These are phyloP conservation scores for Podaxis sp. DNA, from an alignment of 768 basidiomycete genomes.

Conservation along the genomic window DNA sequence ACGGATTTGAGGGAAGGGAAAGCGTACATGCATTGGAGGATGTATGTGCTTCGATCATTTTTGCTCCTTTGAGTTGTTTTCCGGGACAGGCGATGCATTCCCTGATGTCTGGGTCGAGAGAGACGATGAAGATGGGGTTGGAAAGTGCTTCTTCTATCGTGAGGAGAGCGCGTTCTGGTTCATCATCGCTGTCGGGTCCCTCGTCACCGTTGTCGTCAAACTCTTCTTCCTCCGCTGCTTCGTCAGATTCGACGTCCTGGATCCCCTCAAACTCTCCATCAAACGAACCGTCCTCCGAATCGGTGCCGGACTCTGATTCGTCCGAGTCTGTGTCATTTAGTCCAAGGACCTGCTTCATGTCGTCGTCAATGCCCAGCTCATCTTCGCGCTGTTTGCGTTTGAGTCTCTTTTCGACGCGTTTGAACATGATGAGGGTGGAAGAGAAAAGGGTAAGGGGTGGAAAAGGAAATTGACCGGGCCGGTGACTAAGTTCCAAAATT, in stretches of 20 bases:
- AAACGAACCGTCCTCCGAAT: conserved; percentile 13
- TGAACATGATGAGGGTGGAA: conserved; percentile 52
- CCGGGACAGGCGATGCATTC: conserved; percentile 69
- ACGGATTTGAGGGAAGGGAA: conserved; percentile 14
- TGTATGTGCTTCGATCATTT: conserved; percentile 54
- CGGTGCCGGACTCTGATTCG: conserved; percentile 50
- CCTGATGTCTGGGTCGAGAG: conserved; percentile 48
- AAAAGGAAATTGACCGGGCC: neutral
- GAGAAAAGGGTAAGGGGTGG: conserved; percentile 5
- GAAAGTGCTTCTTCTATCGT: conserved; percentile 55
- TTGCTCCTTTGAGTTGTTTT: conserved; percentile 58
- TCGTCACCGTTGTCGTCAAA: conserved; percentile 18
- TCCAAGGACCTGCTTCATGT: conserved; percentile 60
- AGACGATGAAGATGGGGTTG: conserved; percentile 60
- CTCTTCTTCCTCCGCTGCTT: conserved; percentile 12
- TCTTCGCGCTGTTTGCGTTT: conserved; percentile 60
- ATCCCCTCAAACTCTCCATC: conserved; percentile 18
- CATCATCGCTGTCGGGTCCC: conserved; percentile 22
- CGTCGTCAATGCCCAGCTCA: conserved; percentile 57
- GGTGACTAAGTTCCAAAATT: neutral
- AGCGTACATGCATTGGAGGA: conserved; percentile 57
- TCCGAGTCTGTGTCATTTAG: conserved; percentile 75
- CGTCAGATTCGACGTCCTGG: conserved; percentile 20
- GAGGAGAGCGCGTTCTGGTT: conserved; percentile 38
- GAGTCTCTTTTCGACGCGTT: conserved; percentile 67